Percentiles rank a stretch among this genome's conserved stretches.
Evolutionary conservation across 2,329 filamentous ascomycete species (phyloP).

Genomic region (Fusarium xyrophilum): DNA sequence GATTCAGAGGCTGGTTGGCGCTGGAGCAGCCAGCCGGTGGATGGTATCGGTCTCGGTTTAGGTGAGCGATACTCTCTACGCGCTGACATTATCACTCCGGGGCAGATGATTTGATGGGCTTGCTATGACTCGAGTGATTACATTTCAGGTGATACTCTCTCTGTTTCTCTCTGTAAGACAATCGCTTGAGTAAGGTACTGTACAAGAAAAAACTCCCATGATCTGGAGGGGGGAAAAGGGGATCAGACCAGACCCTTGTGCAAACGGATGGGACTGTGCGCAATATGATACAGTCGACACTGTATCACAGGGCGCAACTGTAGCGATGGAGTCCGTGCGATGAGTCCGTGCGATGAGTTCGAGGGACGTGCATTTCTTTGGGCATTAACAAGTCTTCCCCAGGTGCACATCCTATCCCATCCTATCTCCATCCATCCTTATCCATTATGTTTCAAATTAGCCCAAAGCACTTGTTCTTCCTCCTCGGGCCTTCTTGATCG

Average conservation of each 20-base stretch:
- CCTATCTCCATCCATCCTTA: background rate
- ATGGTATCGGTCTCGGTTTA: constrained; percentile 10
- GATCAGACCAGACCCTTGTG: constrained; percentile 23
- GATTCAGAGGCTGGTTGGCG: constrained; percentile 23
- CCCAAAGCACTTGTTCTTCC: constrained; percentile 9
- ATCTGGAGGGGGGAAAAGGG: constrained; percentile 23
- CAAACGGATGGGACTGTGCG: constrained; percentile 13
- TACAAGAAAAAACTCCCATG: background rate
- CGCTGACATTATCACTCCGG: constrained; percentile 4
- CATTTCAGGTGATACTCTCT: background rate
- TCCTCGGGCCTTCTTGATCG: constrained; percentile 1
- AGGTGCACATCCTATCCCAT: background rate
- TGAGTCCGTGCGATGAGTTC: constrained; percentile 10
- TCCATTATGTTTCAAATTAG: constrained; percentile 42
- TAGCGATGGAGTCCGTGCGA: constrained; percentile 27
- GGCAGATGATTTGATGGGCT: background rate
- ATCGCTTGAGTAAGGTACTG: background rate
- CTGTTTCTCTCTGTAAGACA: background rate
- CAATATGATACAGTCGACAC: constrained; percentile 9
- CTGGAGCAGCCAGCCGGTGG: constrained; percentile 17
- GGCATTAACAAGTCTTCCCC: constrained; percentile 22
- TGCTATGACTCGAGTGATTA: background rate
- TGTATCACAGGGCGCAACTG: constrained; percentile 14
- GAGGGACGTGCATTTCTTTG: constrained; percentile 31
- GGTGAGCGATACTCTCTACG: constrained; percentile 21